A percentile compares a stretch with the other conserved stretches of the same genome.
Evolutionary conservation across 352 stramenopile genomes (phyloP).

Genomic region (Pythium coloratum): DNA sequence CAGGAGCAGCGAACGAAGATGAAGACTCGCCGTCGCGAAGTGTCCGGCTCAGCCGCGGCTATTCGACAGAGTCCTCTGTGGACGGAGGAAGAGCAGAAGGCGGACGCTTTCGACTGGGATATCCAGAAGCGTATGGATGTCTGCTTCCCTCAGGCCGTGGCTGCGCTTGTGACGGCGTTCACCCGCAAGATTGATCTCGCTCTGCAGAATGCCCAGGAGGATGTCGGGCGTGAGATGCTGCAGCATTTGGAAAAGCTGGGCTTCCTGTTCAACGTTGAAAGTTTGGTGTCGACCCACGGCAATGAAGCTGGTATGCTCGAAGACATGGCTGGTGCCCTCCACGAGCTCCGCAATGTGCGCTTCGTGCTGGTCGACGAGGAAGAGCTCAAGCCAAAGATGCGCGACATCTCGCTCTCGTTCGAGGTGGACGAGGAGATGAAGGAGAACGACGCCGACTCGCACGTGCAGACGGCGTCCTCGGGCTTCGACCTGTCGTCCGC

Average conservation of each 20-base stretch:
- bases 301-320: constrained; percentile 89
- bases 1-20: constrained; percentile 74
- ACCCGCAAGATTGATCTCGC: constrained; percentile 79
- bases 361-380: constrained; percentile 82
- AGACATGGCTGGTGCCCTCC: constrained; percentile 81
- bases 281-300: constrained; percentile 83
- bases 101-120: constrained; percentile 71
- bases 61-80: constrained; percentile 72
- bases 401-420: constrained; percentile 60
- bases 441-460: constrained; percentile 29
- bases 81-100: constrained; percentile 84
- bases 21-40: constrained; percentile 57
- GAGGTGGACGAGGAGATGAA: constrained; percentile 73
- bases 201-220: constrained; percentile 48
- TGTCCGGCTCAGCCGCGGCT: constrained; percentile 40
- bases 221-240: constrained; percentile 60
- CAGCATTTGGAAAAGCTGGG: constrained; percentile 78
- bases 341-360: constrained; percentile 77
- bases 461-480: constrained; percentile 33
- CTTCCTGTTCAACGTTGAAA: constrained; percentile 85
- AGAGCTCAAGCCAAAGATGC: constrained; percentile 43
- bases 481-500: constrained; percentile 25
- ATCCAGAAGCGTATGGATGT: constrained; percentile 84
- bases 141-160: constrained; percentile 79
- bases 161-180: constrained; percentile 78